These are phyloP conservation scores for Craterostigma plantagineum DNA, from an alignment of 257 asterid species.

Conservation along the genomic window DNA sequence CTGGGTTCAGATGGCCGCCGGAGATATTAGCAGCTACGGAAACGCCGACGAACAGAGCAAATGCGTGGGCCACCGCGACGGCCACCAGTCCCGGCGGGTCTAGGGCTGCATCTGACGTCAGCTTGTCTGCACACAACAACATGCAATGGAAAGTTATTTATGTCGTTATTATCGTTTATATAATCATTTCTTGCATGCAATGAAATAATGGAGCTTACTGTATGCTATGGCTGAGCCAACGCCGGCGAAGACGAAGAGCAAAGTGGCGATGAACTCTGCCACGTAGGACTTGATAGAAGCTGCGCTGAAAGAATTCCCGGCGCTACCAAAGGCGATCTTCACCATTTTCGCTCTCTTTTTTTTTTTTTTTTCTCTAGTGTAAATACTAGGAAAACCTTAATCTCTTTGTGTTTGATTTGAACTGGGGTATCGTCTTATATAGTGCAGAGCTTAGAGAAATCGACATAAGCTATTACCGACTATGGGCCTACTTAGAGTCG, in stretches of 20 bases:
- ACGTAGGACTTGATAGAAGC: constrained; percentile 62
- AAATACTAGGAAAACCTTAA: no score
- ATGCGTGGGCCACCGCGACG: constrained; percentile 39
- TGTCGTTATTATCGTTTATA: no score
- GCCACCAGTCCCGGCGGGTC: constrained; percentile 48
- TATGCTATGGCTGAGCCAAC: constrained; percentile 95
- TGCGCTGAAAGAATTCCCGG: constrained; percentile 47
- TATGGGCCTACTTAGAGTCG: no score
- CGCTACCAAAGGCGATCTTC: constrained; percentile 56
- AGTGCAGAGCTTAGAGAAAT: no score
- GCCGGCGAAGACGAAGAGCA: constrained; percentile 90
- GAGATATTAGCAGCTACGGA: constrained; percentile 51
- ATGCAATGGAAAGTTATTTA: no score
- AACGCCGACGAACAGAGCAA: constrained; percentile 55
- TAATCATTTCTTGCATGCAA: no score
- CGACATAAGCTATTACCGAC: no score
- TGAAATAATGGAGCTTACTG: constrained; percentile 31
- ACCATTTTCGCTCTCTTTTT: no score
- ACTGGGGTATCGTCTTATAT: no score
- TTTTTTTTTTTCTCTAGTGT: no score
- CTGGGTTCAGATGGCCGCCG: constrained; percentile 71
- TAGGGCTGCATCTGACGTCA: constrained; percentile 39
- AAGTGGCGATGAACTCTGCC: constrained; percentile 93
- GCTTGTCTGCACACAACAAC: not conserved
- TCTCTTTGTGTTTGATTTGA: no score